phyloP scores from a whole-genome alignment of 495 filamentous ascomycete genomes.

The Tuber borchii region DNA sequence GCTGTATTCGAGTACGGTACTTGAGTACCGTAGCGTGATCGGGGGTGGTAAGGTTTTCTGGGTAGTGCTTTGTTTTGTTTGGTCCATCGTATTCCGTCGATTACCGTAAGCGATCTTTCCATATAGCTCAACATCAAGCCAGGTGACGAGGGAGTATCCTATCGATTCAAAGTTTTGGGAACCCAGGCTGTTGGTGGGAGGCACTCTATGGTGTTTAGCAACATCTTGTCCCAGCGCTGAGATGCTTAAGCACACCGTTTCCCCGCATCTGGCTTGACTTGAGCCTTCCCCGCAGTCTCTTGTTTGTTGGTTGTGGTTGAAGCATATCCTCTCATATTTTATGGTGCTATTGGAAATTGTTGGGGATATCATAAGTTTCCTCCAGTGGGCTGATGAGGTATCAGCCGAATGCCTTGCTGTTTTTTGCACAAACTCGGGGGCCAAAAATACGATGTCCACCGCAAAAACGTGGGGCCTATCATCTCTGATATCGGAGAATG shows the following conservation, averaged over 20 bases:
- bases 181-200: no score
- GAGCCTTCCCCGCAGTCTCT: background rate
- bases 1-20: background rate
- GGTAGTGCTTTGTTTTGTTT: background rate
- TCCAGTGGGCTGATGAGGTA: background rate
- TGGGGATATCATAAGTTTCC: background rate
- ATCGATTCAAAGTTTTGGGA: no score
- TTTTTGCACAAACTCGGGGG: background rate
- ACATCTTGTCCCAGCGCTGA: background rate
- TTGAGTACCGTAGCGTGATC: background rate
- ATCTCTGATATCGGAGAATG: background rate
- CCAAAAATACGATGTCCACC: background rate
- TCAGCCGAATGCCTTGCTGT: background rate
- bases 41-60: background rate
- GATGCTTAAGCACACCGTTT: background rate
- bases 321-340: background rate
- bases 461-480: background rate
- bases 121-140: background rate
- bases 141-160: background rate
- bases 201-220: background rate
- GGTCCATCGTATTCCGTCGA: background rate
- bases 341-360: background rate
- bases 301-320: no score
- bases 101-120: background rate
- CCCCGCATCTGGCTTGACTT: background rate